Base-by-base conservation (phyloP, 208 protist genomes). In the Acanthamoeba castellanii region DNA sequence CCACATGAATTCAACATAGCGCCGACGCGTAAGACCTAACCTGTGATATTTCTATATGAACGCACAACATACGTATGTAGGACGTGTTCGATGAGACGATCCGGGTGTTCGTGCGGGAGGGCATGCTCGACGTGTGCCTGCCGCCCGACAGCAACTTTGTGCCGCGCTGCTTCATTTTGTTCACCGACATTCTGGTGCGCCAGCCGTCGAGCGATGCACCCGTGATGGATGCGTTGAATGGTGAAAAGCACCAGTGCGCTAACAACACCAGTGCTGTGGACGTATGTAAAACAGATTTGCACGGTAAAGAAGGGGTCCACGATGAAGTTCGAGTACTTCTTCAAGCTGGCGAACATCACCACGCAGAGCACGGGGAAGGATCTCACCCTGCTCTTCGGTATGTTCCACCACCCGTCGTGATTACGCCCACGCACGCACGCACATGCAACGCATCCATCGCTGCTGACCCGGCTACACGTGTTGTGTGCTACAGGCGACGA, bases 241-340 rank as follows among this genome's bases (percentile, higher is more conserved):
- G 27, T 27, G 61, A 68, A 7, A n/a, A 7, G 13, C 61, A 22
- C 7, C 1, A 68, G 61, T 13, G 70, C 47, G 32, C 6, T 78
- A 13, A 78, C 27, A 78, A 1, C 13, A 11, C 37, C 0, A 1
- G n/a, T 2, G 14, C 11, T 74, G n/a, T n/a, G 5, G 18, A 25
- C 27, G 6, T 11, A 25, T 22, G 68, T 27, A 14, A 6, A 64
- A 64, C 57, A 87, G 78, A 87, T 87, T 18, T 87, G 78, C 27
- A 87, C 78, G 3, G 78, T 87, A 4, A 87, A 87, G 50, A 87
- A 87, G 50, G 78, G 78, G 32, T 20, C 25, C 7, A 34, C 78
- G 47, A 87, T 87, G 78, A 87, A 87, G 50, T 87, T 87, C 25
- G 78, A 87, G 78, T 87, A 87, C 32, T 87, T 87, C 50, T 87